phyloP scores from a whole-genome alignment of 352 stramenopile genomes.

The Phytophthora nicotianae region DNA sequence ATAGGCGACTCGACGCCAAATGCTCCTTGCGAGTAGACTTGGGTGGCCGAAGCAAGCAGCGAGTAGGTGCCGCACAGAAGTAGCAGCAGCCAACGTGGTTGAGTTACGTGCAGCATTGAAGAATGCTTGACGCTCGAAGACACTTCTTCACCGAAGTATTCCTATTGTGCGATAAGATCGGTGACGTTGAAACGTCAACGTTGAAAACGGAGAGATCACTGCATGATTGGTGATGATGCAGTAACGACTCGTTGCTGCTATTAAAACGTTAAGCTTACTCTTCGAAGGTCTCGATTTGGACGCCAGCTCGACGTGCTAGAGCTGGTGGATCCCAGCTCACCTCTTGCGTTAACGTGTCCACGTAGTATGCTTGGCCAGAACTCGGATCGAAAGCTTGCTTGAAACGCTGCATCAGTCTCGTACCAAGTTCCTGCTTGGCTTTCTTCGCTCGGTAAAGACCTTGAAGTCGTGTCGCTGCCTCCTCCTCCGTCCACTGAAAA shows the following conservation, averaged over 20 bases:
- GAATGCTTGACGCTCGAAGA: conserved; percentile 2
- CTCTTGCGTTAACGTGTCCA: conserved; percentile 65
- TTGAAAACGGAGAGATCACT: background rate
- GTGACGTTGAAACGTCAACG: background rate
- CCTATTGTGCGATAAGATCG: conserved; percentile 19
- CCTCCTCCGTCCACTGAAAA: conserved; percentile 52
- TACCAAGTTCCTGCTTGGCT: conserved; percentile 47
- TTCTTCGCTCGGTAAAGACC: conserved; percentile 59
- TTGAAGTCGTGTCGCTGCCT: conserved; percentile 54
- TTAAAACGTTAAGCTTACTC: conserved; percentile 4
- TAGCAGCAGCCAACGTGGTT: conserved; percentile 1
- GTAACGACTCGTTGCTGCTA: too few species aligned
- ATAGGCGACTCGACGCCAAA: conserved; percentile 8
- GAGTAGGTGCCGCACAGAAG: conserved; percentile 16
- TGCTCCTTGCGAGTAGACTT: conserved; percentile 18
- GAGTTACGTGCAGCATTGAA: conserved; percentile 4
- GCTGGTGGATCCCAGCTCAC: conserved; percentile 68
- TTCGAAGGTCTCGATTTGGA: conserved; percentile 38
- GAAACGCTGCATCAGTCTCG: conserved; percentile 50
- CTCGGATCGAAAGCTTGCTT: conserved; percentile 58
- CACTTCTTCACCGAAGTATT: conserved; percentile 7
- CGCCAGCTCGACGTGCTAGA: conserved; percentile 29
- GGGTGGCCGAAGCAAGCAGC: background rate
- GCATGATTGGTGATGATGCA: too few species aligned
- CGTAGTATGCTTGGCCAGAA: conserved; percentile 69